Conservation (phyloP, 345 rosid species). For the Hypericum androsaemum region DNA sequence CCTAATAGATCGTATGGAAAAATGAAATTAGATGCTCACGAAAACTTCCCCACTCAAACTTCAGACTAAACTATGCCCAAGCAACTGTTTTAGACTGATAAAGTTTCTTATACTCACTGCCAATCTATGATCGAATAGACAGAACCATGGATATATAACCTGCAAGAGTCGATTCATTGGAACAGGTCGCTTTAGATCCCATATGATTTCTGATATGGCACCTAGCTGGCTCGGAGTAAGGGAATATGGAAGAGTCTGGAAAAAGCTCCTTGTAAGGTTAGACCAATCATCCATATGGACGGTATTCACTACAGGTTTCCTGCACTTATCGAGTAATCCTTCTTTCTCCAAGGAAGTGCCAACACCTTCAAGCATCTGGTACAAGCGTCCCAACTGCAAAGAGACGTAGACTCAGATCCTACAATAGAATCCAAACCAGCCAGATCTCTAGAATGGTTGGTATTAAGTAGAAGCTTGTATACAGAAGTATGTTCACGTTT, state of each 20-base stretch:
- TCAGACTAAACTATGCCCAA: too few relatives aligned
- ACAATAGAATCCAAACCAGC: slow-evolving; percentile 1
- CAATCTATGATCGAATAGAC: slow-evolving; percentile 1
- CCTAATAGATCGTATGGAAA: too few relatives aligned
- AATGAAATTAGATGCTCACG: too few relatives aligned
- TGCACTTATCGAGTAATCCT: slow-evolving; percentile 64
- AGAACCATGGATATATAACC: slow-evolving; percentile 30
- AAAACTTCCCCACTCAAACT: too few relatives aligned
- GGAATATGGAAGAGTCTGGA: slow-evolving; percentile 74
- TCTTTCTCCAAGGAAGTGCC: slow-evolving; percentile 68
- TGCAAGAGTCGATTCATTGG: slow-evolving; percentile 97
- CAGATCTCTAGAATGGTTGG: too few relatives aligned
- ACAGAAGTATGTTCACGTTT: too few relatives aligned
- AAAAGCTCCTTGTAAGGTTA: slow-evolving; percentile 53
- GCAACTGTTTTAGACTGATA: too few relatives aligned
- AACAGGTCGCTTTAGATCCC: slow-evolving; percentile 82
- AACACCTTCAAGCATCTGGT: slow-evolving; percentile 88
- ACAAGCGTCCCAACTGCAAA: slow-evolving; percentile 75
- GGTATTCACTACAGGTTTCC: slow-evolving; percentile 50
- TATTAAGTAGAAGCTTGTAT: too few relatives aligned
- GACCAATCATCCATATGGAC: slow-evolving; percentile 66
- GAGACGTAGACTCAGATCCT: slow-evolving; percentile 14
- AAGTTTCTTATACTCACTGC: too few relatives aligned
- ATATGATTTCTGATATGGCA: slow-evolving; percentile 86
- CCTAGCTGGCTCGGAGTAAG: slow-evolving; percentile 83